Evolutionary conservation across 805 yeast genomes (phyloP), one percentile per base, ranked within the genome.

Genomic region (Lachancea mirantina): DNA sequence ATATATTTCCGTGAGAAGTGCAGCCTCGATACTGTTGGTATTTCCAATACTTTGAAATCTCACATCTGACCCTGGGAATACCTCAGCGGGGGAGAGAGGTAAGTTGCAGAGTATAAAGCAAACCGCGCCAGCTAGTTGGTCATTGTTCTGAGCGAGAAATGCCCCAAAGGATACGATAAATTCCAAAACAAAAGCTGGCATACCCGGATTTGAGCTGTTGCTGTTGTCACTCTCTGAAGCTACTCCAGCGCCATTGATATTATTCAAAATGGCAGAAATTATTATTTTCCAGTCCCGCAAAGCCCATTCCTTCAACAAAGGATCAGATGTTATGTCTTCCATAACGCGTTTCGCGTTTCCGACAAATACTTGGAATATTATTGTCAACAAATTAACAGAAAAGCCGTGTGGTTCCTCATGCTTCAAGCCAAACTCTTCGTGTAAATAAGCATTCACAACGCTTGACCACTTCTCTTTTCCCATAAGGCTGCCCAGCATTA

Each of bases 1-100:
- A 49, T 78, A 83, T 4, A 82, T 55, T 50, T 84, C 94, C 4
- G 81, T 74, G 49, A 80, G 67, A 17, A 78, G 50, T 23, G 69
- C 49, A 14, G 72, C 53, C 31, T 73, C 76, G 19, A 64, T 43
- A 18, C 72, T 47, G 23, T 38, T 38, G 11, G 51, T 41, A n/a
- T 38, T 58, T 2, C 72, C 73, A 13, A 74, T 57, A 22, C 51
- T 45, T 1, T 62, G 45, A 38, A 73, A 72, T 6, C 46, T 40
- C 1, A 61, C 58, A 14, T 62, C 60, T 7, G 57, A 47, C 11
- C 48, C 50, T 8, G 44, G 40, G 9, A 44, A 14, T 5, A 56
- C 32, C 11, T 52, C 54, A n/a, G 28, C 25, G 7, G 55, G 43
- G 2, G 70, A 57, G 20, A 72, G 44, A 8, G 75, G 72, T 19